These are phyloP conservation scores for Colletotrichum magnum DNA, from an alignment of 2,329 filamentous ascomycete genomes.

Conservation along the genomic window DNA sequence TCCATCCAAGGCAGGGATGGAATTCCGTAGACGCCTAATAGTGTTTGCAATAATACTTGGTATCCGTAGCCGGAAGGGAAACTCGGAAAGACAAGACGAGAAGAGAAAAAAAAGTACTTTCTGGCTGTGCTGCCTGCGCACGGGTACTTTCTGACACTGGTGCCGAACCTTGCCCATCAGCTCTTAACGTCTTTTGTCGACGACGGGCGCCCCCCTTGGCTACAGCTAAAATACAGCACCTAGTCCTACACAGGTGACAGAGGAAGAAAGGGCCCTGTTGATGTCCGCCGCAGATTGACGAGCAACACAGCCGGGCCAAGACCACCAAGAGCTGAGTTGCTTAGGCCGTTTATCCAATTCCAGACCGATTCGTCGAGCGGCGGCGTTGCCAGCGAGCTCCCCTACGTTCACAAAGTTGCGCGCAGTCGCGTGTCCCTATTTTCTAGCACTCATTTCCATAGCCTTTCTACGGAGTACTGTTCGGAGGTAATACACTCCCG, in stretches of 20 bases:
- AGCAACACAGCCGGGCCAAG: slow-evolving; percentile 25
- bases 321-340: slow-evolving; percentile 20
- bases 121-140: slow-evolving; percentile 30
- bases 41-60: no score
- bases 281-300: slow-evolving; percentile 16
- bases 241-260: no score
- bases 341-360: slow-evolving; percentile 15
- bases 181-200: not conserved
- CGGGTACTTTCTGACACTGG: slow-evolving; percentile 39
- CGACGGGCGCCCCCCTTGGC: no score
- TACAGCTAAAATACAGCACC: no score
- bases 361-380: slow-evolving; percentile 1
- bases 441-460: no score
- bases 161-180: slow-evolving; percentile 28
- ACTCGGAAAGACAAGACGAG: no score
- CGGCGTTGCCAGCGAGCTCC: not conserved
- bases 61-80: not conserved
- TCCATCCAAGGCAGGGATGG: slow-evolving; percentile 8
- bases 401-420: not conserved
- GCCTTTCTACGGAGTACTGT: no score
- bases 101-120: slow-evolving; percentile 7
- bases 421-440: no score
- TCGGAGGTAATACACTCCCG: no score
- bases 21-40: slow-evolving; percentile 18
- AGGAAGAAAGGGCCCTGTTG: not conserved